Conservation (phyloP, 148 eudicot genomes). For the Cornus controversa region DNA sequence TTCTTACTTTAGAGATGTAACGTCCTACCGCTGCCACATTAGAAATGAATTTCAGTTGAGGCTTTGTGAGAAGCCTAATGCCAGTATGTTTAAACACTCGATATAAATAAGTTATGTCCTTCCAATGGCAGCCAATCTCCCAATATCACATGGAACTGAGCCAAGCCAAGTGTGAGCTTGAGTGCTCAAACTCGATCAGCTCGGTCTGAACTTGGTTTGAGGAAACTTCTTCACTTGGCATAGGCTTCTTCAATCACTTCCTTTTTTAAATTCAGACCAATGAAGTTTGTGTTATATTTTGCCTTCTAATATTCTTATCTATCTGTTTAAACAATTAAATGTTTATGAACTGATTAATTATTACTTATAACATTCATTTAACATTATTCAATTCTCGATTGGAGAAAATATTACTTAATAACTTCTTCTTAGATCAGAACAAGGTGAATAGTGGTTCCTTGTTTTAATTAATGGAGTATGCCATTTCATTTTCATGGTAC, state of each 20-base stretch:
- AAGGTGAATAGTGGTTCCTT: neutral
- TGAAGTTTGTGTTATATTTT: neutral
- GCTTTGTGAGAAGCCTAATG: no score
- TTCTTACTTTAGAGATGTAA: no score
- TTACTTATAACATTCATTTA: neutral
- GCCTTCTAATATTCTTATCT: neutral
- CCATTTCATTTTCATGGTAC: slow-evolving; percentile 5
- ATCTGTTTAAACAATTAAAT: neutral
- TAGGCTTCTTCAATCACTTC: neutral
- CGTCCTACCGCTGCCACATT: no score
- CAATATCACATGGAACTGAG: no score
- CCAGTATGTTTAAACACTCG: no score
- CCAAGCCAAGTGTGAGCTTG: no score
- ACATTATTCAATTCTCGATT: neutral
- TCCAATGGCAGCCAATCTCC: no score
- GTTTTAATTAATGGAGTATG: neutral
- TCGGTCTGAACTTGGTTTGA: no score
- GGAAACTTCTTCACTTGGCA: neutral
- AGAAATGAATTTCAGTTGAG: no score
- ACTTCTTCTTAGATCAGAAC: neutral
- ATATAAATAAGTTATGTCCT: no score
- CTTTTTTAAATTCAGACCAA: neutral
- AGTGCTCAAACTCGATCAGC: no score
- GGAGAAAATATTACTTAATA: neutral
- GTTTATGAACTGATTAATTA: neutral